Evolutionary conservation across 768 basidiomycete genomes (phyloP), one percentile per base, ranked within the genome.

Genomic region (Asterophora lycoperdoides): DNA sequence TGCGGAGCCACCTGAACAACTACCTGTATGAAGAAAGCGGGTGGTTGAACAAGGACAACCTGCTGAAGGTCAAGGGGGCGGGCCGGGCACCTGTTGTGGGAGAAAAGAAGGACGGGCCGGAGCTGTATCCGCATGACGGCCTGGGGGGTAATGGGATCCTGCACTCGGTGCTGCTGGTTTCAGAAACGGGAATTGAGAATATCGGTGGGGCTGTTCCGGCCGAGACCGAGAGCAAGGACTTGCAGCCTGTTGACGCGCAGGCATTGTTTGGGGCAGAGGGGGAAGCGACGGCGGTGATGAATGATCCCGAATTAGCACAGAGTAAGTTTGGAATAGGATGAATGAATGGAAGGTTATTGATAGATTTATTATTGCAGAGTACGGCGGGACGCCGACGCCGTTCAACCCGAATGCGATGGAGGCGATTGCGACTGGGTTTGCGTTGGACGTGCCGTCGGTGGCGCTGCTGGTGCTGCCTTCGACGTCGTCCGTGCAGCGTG

Each of bases 391-490:
- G 2, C 65, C 73, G 33, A 77, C 82, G 32, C 77, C 78, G 13
- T 76, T 84, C 54, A 76, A 80, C 57, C 71, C 76, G 5, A 69
- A 72, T 52, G 65, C 73, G 28, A 59, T 89, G 55, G 88, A 90
- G 60, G 82, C 83, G 2, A 73, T 90, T 41, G 87, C 84, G 5
- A 75, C 79, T 8, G 72, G 74, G 4, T 84, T 90, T 61, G 88
- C 86, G 14, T 60, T 88, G 15, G 86, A 88, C 46, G 88, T 90
- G 17, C 82, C 85, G 33, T 72, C 74, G 34, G 58, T 79, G 10
- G 88, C 79, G 15, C 68, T 90, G 14, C 68, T 90, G n/a, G 81
- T 88, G 14, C 60, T 90, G 32, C 83, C 82, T 3, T 72, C 86
- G 5, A 71, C 71, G 18, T 77, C 79, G 14, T 72, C 85, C 0